Conservation (phyloP, 1,139 yeast genomes). For the Kodamaea plutei region DNA sequence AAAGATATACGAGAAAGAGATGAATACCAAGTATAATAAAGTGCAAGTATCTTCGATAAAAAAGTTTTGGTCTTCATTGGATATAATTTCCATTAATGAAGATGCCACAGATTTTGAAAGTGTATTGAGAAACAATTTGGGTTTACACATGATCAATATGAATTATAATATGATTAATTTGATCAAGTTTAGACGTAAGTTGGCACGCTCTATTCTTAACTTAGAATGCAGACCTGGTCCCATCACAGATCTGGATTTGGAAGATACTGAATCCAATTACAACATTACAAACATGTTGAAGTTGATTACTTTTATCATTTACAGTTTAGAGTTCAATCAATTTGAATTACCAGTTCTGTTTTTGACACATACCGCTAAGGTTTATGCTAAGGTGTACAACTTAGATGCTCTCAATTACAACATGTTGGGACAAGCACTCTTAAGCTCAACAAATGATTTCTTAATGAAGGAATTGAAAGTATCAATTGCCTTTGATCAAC, state of each 20-base stretch:
- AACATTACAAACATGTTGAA: slow-evolving; percentile 19
- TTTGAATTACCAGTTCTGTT: slow-evolving; percentile 12
- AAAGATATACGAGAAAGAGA: too few species aligned
- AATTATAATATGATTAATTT: slow-evolving; percentile 5
- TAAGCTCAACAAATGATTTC: slow-evolving; percentile 15
- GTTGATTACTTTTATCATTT: slow-evolving; percentile 16
- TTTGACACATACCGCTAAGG: slow-evolving; percentile 14
- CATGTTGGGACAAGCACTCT: slow-evolving; percentile 21
- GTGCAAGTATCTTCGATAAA: slow-evolving; percentile 14
- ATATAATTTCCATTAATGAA: slow-evolving; percentile 8
- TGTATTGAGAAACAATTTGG: slow-evolving; percentile 9
- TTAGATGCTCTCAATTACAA: slow-evolving; percentile 14
- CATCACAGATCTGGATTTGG: slow-evolving; percentile 7
- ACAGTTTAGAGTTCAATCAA: slow-evolving; percentile 15
- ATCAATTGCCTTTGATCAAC: slow-evolving; percentile 8
- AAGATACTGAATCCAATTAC: slow-evolving; percentile 13
- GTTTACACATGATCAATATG: slow-evolving; percentile 2
- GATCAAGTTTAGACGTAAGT: slow-evolving; percentile 1
- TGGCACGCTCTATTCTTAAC: slow-evolving; percentile 2
- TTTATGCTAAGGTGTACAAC: slow-evolving; percentile 19
- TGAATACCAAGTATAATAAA: slow-evolving; percentile 3
- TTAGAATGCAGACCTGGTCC: slow-evolving; percentile 2
- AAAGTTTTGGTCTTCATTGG: slow-evolving; percentile 14
- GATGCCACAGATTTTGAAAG: background rate
- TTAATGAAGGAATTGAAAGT: slow-evolving; percentile 5